Evolutionary conservation across 176 grass and related monocot species (phyloP).

Genomic region (Hyparrhenia diplandra): DNA sequence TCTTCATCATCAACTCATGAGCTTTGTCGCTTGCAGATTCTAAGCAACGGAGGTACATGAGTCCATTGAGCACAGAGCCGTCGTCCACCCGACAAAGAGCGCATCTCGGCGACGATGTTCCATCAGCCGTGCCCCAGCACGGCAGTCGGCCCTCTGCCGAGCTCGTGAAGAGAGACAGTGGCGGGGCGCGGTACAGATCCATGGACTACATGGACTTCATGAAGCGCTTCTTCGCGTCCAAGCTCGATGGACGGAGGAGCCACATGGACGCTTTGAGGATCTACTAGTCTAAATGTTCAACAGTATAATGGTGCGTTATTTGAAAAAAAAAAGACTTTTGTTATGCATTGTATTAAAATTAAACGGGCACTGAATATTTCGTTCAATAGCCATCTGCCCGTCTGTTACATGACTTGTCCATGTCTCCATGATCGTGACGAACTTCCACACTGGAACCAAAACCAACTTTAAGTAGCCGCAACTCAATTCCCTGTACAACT

Average conservation of each 20-base stretch:
- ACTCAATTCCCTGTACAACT: too few relatives aligned
- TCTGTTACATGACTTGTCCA: neutral
- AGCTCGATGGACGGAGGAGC: slow-evolving; percentile 10
- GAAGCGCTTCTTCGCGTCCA: neutral
- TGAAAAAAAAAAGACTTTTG: too few relatives aligned
- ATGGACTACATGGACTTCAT: neutral
- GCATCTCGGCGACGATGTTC: slow-evolving; percentile 37
- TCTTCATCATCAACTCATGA: neutral
- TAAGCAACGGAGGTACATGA: slow-evolving; percentile 42
- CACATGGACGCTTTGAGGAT: neutral
- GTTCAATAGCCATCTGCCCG: neutral
- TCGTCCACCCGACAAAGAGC: too few relatives aligned
- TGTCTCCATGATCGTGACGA: neutral
- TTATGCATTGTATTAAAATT: neutral
- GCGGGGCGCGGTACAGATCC: neutral
- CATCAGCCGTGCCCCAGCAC: slow-evolving; percentile 14
- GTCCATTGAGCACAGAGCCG: slow-evolving; percentile 35
- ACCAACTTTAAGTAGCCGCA: neutral
- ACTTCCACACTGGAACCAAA: neutral
- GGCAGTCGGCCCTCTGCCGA: slow-evolving; percentile 14
- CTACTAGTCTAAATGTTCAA: neutral
- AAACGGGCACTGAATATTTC: neutral
- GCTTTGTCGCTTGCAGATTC: slow-evolving; percentile 29
- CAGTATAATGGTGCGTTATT: too few relatives aligned
- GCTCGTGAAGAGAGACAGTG: neutral